Conservation (phyloP, 1,284 basidiomycete genomes). For the Cystobasidiaceae sp. region DNA sequence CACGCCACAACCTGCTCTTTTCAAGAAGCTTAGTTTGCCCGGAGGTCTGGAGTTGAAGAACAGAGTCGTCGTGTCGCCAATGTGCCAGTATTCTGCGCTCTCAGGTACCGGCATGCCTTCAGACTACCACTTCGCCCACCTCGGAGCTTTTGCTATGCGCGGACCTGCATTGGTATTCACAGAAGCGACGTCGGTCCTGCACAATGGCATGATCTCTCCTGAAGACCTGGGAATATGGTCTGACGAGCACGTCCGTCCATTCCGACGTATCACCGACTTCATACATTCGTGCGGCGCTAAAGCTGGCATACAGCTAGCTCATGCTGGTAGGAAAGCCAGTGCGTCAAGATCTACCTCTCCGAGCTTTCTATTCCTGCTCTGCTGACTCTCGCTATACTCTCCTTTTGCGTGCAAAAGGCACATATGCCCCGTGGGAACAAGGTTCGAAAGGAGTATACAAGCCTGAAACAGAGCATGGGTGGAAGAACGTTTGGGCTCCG, state of each 20-base stretch:
- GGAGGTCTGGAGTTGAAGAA: slow-evolving; percentile 65
- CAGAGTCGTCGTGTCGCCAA: slow-evolving; percentile 56
- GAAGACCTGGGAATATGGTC: slow-evolving; percentile 67
- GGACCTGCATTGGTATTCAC: slow-evolving; percentile 35
- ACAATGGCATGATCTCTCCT: slow-evolving; percentile 70
- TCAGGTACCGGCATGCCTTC: slow-evolving; percentile 59
- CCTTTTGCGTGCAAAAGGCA: slow-evolving; percentile 9
- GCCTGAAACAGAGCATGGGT: slow-evolving; percentile 56
- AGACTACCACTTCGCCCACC: slow-evolving; percentile 71
- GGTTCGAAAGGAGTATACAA: slow-evolving; percentile 9
- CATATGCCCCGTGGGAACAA: slow-evolving; percentile 26
- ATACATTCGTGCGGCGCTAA: slow-evolving; percentile 62
- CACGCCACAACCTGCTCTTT: slow-evolving; percentile 49
- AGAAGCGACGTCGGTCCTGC: slow-evolving; percentile 55
- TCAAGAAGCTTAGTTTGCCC: slow-evolving; percentile 60
- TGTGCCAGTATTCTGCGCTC: slow-evolving; percentile 58
- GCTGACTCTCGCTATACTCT: slow-evolving; percentile 26
- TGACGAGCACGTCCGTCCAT: slow-evolving; percentile 63
- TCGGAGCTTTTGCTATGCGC: slow-evolving; percentile 52
- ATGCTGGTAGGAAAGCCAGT: slow-evolving; percentile 69
- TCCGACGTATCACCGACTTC: slow-evolving; percentile 67
- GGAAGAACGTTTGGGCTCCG: slow-evolving; percentile 63
- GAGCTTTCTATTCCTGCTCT: slow-evolving; percentile 51
- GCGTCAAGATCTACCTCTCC: slow-evolving; percentile 51
- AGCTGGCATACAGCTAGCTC: slow-evolving; percentile 67